These are phyloP conservation scores for Fomitopsis palustris DNA, from an alignment of 1,284 basidiomycete genomes.

Conservation along the genomic window DNA sequence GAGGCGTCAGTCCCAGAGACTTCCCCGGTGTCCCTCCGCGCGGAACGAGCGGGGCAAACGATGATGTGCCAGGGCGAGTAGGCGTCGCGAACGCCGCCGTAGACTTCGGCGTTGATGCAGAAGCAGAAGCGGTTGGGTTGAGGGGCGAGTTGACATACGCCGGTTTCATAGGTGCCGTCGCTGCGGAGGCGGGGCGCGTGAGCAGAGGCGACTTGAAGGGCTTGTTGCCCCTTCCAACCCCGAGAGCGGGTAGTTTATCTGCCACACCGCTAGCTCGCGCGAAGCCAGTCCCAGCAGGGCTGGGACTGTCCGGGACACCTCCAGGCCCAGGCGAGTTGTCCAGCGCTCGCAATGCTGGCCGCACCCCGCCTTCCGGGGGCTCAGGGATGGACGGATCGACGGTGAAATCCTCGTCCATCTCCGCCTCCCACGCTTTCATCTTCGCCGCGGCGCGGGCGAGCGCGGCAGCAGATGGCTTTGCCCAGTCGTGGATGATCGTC, in stretches of 20 bases:
- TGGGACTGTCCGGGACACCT: constrained; percentile 21
- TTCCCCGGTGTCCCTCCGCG: constrained; percentile 28
- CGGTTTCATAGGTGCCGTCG: constrained; percentile 9
- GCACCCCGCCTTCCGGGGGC: constrained; percentile 14
- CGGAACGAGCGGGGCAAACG: neutral
- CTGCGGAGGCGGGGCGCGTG: constrained; percentile 12
- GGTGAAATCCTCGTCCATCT: constrained; percentile 32
- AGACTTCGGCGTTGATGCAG: constrained; percentile 10
- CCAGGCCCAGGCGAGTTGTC: constrained; percentile 31
- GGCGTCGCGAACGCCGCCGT: constrained; percentile 6
- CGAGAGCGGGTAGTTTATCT: constrained; percentile 5
- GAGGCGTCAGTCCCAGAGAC: constrained; percentile 33
- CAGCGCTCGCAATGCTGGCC: constrained; percentile 38
- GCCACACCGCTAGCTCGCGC: constrained; percentile 17
- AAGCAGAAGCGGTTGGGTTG: constrained; percentile 17
- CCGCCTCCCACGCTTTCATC: constrained; percentile 51
- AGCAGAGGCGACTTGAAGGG: constrained; percentile 58
- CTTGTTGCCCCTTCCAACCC: constrained; percentile 28
- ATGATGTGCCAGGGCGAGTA: constrained; percentile 13
- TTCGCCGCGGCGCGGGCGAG: constrained; percentile 52
- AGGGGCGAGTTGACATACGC: constrained; percentile 29
- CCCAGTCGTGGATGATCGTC: constrained; percentile 18
- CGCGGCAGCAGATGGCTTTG: constrained; percentile 56
- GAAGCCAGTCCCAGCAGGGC: constrained; percentile 13
- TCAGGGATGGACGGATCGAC: neutral